Evolutionary conservation across 345 rosid species (phyloP).

Genomic region (Limnanthes douglasii): DNA sequence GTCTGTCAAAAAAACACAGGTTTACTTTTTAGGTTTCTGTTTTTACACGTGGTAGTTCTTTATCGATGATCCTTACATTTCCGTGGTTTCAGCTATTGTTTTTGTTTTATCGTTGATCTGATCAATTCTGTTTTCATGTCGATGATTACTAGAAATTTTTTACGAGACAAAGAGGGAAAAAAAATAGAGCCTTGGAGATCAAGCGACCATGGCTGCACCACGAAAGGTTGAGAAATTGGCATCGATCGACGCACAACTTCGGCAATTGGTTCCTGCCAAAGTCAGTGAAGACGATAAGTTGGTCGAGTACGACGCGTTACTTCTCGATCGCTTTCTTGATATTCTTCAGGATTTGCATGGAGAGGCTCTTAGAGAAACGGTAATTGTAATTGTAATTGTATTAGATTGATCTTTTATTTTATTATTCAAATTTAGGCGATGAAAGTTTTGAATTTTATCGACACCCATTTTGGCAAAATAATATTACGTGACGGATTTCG

Average conservation of each 20-base stretch:
- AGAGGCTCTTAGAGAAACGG: constrained; percentile 91
- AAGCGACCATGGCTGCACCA: constrained; percentile 29
- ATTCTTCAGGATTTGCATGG: constrained; percentile 94
- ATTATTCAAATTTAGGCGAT: not conserved
- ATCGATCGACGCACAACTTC: constrained; percentile 90
- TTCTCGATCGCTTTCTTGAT: constrained; percentile 92
- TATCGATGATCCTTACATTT: too few species aligned
- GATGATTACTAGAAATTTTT: too few species aligned
- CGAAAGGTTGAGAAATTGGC: constrained; percentile 79
- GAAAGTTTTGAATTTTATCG: not conserved
- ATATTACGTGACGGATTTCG: not conserved
- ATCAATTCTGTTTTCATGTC: not conserved
- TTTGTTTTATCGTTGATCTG: not conserved
- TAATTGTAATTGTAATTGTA: too few species aligned
- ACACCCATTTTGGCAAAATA: constrained; percentile 5
- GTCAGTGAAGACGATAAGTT: constrained; percentile 95
- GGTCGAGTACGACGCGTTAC: constrained; percentile 89
- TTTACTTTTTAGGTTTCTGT: too few species aligned
- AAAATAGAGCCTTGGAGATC: not conserved
- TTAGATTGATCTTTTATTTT: not conserved
- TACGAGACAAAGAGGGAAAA: constrained; percentile 7
- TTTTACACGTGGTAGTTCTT: too few species aligned
- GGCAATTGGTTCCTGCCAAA: constrained; percentile 64
- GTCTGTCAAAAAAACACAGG: too few species aligned
- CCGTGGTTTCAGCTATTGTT: too few species aligned